A percentile compares a stretch with the other conserved stretches of the same genome.
Evolutionary conservation across 2,329 filamentous ascomycete genomes (phyloP).

Genomic region (Allantophomopsis lycopodina): DNA sequence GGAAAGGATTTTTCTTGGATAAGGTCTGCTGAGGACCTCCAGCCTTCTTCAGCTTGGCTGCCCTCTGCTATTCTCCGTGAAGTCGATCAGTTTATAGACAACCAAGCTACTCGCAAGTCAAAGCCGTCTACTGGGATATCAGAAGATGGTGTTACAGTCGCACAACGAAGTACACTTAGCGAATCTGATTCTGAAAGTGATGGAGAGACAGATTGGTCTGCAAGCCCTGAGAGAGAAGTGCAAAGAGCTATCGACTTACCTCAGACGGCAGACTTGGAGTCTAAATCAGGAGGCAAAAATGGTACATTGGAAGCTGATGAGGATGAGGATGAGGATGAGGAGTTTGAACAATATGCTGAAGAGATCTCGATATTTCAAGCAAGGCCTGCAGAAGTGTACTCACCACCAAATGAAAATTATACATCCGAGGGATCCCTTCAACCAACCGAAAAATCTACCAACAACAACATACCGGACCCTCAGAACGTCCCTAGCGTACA

Average conservation of each 20-base stretch:
- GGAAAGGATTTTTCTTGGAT: slow-evolving; percentile 26
- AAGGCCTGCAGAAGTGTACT: not conserved
- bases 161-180: not conserved
- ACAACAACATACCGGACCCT: not conserved
- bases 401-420: not conserved
- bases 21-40: slow-evolving; percentile 2
- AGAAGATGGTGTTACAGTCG: not conserved
- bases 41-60: slow-evolving; percentile 16
- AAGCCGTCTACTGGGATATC: not conserved
- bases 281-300: not conserved
- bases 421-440: not conserved
- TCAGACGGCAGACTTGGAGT: not conserved
- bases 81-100: not conserved
- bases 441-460: not conserved
- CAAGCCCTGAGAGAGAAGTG: not conserved
- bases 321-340: not conserved
- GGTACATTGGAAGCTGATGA: not conserved
- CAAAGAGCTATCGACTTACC: not conserved
- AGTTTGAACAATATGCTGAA: not conserved
- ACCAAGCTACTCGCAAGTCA: not conserved
- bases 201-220: not conserved
- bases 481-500: not conserved
- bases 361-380: not conserved
- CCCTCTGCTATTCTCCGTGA: slow-evolving; percentile 15
- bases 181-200: not conserved